phyloP scores from a whole-genome alignment of 208 protist species.

The Porcisia hertigi region DNA sequence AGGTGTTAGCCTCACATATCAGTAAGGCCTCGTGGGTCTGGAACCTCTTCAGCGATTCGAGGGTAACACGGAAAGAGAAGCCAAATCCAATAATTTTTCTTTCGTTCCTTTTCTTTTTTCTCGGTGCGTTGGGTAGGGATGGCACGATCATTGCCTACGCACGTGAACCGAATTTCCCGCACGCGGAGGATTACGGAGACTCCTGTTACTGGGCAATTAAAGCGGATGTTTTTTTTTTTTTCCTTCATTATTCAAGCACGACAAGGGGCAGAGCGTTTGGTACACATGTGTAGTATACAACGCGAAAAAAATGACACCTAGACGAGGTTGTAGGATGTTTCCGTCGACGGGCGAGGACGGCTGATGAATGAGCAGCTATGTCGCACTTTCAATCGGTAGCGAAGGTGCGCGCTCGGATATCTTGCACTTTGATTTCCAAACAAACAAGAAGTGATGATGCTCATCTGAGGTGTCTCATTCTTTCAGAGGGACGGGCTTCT shows the following conservation, averaged over 20 bases:
- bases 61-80: not conserved
- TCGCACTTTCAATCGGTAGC: not conserved
- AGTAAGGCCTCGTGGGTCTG: not conserved
- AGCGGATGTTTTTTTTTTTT: too few relatives aligned
- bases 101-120: not conserved
- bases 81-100: not conserved
- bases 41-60: not conserved
- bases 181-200: too few relatives aligned
- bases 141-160: slow-evolving; percentile 3
- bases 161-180: not conserved
- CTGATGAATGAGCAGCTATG: not conserved
- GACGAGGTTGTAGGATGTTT: not conserved
- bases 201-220: not conserved
- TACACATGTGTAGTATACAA: not conserved
- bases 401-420: not conserved
- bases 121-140: not conserved
- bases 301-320: not conserved
- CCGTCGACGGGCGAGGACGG: not conserved
- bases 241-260: not conserved
- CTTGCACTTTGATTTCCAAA: not conserved
- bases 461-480: not conserved
- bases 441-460: not conserved
- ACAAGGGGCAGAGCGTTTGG: not conserved
- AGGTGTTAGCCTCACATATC: too few relatives aligned
- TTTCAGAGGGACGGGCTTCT: too few relatives aligned